A percentile compares a stretch with the other conserved stretches of the same genome.
phyloP scores from a whole-genome alignment of 2,329 filamentous ascomycete genomes.

The Daldinia eschscholtzii region DNA sequence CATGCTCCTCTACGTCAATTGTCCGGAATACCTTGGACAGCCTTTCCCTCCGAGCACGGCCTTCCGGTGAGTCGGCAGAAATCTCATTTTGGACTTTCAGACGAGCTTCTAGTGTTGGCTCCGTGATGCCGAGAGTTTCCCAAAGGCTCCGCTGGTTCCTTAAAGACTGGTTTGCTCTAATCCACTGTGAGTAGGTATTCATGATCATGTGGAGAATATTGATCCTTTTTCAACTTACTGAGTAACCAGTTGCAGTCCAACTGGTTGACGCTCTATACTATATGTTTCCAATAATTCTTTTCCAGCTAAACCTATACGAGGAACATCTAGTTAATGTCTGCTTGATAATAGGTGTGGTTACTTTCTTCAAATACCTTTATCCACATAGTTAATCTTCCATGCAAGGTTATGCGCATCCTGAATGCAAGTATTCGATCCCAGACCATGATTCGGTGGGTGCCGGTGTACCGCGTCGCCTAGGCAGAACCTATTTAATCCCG shows the following conservation, averaged over 20 bases:
- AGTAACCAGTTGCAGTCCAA: background rate
- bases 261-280: conserved; percentile 10
- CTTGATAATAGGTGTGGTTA: background rate
- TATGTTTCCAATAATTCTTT: background rate
- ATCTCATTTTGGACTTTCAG: background rate
- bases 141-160: background rate
- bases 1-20: background rate
- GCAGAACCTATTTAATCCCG: background rate
- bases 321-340: background rate
- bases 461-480: background rate
- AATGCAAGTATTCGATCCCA: conserved; percentile 3
- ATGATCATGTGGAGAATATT: background rate
- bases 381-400: conserved; percentile 2
- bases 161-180: background rate
- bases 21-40: background rate
- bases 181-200: background rate
- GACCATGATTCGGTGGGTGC: background rate
- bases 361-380: background rate
- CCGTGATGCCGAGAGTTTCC: background rate
- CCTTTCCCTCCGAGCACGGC: background rate
- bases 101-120: background rate
- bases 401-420: conserved; percentile 8
- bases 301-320: background rate
- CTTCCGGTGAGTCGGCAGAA: background rate
- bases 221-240: background rate